A percentile compares a stretch with the other conserved stretches of the same genome.
Conservation (phyloP, 345 rosid species). For the Passiflora organensis region DNA sequence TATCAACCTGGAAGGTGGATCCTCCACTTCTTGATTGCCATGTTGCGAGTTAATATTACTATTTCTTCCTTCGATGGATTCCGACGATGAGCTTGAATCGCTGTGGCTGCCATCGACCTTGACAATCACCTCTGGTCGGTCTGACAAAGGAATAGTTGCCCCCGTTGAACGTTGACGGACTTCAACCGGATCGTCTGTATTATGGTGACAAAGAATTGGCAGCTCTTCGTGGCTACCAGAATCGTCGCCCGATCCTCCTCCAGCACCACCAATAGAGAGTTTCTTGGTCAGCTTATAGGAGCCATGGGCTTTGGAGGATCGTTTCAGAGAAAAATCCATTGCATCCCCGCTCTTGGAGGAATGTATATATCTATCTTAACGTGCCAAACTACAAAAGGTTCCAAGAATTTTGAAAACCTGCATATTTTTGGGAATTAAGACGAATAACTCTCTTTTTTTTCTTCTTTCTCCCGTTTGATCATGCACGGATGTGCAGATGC, state of each 20-base stretch:
- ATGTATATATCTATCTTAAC: too few species aligned
- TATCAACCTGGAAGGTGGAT: constrained; percentile 36
- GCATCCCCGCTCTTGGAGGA: background rate
- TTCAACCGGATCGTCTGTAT: background rate
- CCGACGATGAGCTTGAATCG: background rate
- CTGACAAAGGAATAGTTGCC: background rate
- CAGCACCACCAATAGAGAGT: constrained; percentile 12
- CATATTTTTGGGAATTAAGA: too few species aligned
- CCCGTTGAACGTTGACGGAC: background rate
- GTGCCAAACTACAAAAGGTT: too few species aligned
- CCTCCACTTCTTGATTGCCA: constrained; percentile 4
- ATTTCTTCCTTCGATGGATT: background rate
- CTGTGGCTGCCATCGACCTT: constrained; percentile 7
- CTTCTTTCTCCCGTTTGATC: too few species aligned
- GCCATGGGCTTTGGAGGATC: constrained; percentile 46
- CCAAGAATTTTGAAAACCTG: too few species aligned
- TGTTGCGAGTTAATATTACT: background rate
- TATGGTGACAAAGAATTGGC: constrained; percentile 48
- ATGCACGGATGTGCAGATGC: too few species aligned
- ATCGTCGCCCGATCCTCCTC: constrained; percentile 3
- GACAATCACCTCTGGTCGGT: constrained; percentile 18
- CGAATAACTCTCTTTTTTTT: too few species aligned
- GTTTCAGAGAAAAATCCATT: constrained; percentile 24
- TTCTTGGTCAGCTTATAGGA: constrained; percentile 33
- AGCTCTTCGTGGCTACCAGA: constrained; percentile 36